Percentiles rank a stretch among this genome's conserved stretches.
Evolutionary conservation across 2,329 filamentous ascomycete genomes (phyloP).

Genomic region (Penicillium griseofulvum): DNA sequence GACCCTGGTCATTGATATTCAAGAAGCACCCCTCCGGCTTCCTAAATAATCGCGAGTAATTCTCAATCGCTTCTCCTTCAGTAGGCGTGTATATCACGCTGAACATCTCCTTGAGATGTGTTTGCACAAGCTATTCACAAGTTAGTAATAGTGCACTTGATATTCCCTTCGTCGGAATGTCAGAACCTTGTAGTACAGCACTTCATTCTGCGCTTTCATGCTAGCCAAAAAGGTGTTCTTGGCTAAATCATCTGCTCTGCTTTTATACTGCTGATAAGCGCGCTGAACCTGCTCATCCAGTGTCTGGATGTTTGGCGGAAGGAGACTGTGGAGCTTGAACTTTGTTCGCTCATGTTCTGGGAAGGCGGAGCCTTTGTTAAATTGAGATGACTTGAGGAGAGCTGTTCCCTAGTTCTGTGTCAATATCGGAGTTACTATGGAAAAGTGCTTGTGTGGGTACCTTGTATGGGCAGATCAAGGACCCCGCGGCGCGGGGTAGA

Average conservation of each 20-base stretch:
- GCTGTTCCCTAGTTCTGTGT: slow-evolving; percentile 6
- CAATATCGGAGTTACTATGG: slow-evolving; percentile 22
- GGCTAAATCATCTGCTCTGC: slow-evolving; percentile 61
- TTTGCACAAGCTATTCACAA: slow-evolving; percentile 61
- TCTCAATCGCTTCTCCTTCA: slow-evolving; percentile 82
- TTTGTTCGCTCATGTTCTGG: slow-evolving; percentile 63
- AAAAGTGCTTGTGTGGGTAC: background rate
- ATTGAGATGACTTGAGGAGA: slow-evolving; percentile 63
- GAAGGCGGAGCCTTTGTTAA: slow-evolving; percentile 85
- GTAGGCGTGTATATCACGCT: slow-evolving; percentile 88
- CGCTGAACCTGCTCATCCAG: slow-evolving; percentile 73
- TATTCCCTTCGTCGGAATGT: background rate
- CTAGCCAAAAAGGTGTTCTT: slow-evolving; percentile 89
- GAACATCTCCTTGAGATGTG: slow-evolving; percentile 84
- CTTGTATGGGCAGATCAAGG: slow-evolving; percentile 3
- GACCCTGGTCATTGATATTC: slow-evolving; percentile 66
- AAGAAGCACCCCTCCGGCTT: slow-evolving; percentile 78
- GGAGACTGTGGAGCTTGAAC: slow-evolving; percentile 70
- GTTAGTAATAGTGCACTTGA: background rate
- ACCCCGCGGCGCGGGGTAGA: background rate
- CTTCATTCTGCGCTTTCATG: slow-evolving; percentile 80
- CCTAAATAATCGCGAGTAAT: slow-evolving; percentile 76
- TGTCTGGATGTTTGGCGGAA: slow-evolving; percentile 70
- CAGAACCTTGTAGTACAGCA: slow-evolving; percentile 71
- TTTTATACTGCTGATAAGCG: slow-evolving; percentile 76